phyloP scores from a whole-genome alignment of 2,329 filamentous ascomycete species.

The Arthrobotrys sphaeroides region DNA sequence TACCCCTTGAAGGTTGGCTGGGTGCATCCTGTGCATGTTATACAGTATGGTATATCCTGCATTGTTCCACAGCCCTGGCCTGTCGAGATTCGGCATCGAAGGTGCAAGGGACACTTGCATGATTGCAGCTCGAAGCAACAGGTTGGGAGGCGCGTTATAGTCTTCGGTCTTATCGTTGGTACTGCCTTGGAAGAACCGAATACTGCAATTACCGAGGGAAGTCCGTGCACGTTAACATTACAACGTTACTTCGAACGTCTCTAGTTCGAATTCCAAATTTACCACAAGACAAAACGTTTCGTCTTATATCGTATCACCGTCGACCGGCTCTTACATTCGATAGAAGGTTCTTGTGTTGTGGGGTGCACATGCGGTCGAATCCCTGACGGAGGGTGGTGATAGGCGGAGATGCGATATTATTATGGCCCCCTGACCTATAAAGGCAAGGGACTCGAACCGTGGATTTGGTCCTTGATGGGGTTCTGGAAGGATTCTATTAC shows the following conservation, averaged over 20 bases:
- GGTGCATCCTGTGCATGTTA: too few species aligned
- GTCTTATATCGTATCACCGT: neutral
- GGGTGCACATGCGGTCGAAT: conserved; percentile 4
- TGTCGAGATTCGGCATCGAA: neutral
- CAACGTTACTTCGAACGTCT: neutral
- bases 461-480: neutral
- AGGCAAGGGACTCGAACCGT: neutral
- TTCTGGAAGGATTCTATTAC: neutral
- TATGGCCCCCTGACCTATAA: neutral
- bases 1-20: neutral
- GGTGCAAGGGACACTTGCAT: neutral
- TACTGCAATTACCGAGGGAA: too few species aligned
- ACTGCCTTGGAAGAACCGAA: too few species aligned
- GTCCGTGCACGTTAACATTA: neutral
- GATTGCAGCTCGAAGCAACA: neutral
- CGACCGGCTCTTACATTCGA: neutral
- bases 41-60: too few species aligned
- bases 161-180: too few species aligned
- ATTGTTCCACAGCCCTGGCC: neutral
- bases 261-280: neutral
- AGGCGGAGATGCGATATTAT: conserved; percentile 9
- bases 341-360: neutral
- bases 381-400: neutral
- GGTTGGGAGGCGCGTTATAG: neutral
- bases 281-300: conserved; percentile 1